A percentile compares a stretch with the other conserved stretches of the same genome.
Conservation (phyloP, 1,284 basidiomycete species). For the Leucocoprinus gongylophorus region DNA sequence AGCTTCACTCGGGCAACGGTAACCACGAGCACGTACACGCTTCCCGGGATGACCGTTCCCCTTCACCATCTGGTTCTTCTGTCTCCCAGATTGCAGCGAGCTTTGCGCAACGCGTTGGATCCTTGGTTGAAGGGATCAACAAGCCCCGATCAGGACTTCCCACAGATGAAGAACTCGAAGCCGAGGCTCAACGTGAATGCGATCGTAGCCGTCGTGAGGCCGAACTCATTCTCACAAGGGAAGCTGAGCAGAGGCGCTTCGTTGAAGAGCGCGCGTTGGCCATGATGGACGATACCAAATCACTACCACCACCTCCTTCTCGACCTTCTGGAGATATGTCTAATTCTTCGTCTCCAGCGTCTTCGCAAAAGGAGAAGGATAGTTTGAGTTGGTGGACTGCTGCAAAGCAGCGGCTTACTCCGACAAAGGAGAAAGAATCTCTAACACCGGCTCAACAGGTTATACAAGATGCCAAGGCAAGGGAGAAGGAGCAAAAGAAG, state of each 20-base stretch:
- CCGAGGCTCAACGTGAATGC: constrained; percentile 66
- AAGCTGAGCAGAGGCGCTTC: constrained; percentile 58
- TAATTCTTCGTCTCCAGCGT: constrained; percentile 45
- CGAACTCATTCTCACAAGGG: constrained; percentile 61
- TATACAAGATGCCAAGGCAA: constrained; percentile 60
- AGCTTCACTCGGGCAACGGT: constrained; percentile 31
- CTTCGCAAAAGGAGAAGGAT: constrained; percentile 57
- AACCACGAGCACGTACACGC: constrained; percentile 36
- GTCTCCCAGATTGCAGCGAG: constrained; percentile 64
- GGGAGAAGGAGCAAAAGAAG: constrained; percentile 50
- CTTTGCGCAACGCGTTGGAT: constrained; percentile 62
- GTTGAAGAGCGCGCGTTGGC: constrained; percentile 69
- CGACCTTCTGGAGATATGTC: constrained; percentile 44
- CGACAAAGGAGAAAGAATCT: constrained; percentile 61
- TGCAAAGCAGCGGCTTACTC: constrained; percentile 67
- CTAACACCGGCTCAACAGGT: constrained; percentile 77
- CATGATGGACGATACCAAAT: constrained; percentile 49
- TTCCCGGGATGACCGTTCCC: constrained; percentile 39
- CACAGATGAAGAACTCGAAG: constrained; percentile 70
- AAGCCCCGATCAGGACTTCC: constrained; percentile 42
- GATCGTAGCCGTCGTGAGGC: constrained; percentile 68
- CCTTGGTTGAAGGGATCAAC: constrained; percentile 46
- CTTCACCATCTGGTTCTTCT: constrained; percentile 52
- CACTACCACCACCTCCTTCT: constrained; percentile 45
- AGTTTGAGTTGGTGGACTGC: constrained; percentile 56